Percentiles rank a stretch among this genome's conserved stretches.
phyloP scores from a whole-genome alignment of 108 stramenopile genomes.

The Schizochytrium sp. region DNA sequence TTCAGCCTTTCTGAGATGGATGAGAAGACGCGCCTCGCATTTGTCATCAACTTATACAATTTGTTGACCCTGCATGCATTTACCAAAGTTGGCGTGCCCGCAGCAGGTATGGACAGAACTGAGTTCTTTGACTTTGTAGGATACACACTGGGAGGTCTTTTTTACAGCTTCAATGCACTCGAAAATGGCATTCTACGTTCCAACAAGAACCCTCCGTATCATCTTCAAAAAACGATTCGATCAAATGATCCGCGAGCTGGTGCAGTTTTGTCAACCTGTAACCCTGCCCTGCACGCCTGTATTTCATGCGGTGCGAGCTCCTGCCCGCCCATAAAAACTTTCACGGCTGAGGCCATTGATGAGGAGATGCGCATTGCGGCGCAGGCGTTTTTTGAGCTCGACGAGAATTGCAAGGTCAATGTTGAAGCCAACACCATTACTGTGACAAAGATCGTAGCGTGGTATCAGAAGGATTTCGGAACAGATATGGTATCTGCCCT shows the following conservation, averaged over 20 bases:
- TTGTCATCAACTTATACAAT: constrained; percentile 57
- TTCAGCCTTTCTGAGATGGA: constrained; percentile 3
- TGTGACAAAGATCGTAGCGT: constrained; percentile 18
- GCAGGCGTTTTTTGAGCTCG: constrained; percentile 42
- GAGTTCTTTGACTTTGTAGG: constrained; percentile 31
- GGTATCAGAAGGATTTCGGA: constrained; percentile 40
- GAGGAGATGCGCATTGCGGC: constrained; percentile 45
- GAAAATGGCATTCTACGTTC: constrained; percentile 49
- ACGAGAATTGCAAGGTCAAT: constrained; percentile 32
- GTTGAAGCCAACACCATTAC: neutral
- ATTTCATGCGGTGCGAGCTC: constrained; percentile 42
- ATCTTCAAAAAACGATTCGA: neutral
- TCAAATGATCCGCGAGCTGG: neutral
- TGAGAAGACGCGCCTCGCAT: constrained; percentile 37
- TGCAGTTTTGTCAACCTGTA: neutral
- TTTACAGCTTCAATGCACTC: constrained; percentile 14
- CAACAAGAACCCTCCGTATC: neutral
- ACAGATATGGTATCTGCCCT: neutral
- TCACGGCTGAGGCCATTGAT: constrained; percentile 36
- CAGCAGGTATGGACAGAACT: neutral
- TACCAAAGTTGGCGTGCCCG: constrained; percentile 19
- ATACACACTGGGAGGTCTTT: neutral
- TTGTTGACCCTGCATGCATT: constrained; percentile 23
- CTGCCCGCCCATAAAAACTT: constrained; percentile 27
- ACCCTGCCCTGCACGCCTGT: neutral